Conservation (phyloP, 306 rosid species). For the Geum urbanum region DNA sequence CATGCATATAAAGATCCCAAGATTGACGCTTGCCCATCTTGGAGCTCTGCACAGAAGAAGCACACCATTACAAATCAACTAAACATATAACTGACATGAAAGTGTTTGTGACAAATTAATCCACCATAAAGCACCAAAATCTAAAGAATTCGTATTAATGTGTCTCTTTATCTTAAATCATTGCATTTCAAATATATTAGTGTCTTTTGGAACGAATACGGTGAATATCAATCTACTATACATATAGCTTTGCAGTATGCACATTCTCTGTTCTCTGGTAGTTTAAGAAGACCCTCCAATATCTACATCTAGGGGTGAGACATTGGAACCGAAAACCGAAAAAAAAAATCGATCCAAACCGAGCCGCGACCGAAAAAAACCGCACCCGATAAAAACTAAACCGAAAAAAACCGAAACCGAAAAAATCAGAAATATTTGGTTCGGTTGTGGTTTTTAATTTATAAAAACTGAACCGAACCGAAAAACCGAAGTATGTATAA, state of each 20-base stretch:
- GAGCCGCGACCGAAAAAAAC: no score
- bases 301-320: no score
- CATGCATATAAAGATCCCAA: conserved; percentile 92
- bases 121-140: conserved; percentile 2
- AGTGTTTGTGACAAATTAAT: neutral
- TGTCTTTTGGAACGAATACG: neutral
- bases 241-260: conserved; percentile 92
- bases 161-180: neutral
- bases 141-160: no score
- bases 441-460: no score
- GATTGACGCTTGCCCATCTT: conserved; percentile 92
- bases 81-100: neutral
- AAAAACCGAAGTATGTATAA: no score
- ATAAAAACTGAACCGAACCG: no score
- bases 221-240: conserved; percentile 16
- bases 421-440: no score
- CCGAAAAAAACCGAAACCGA: no score
- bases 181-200: neutral
- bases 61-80: neutral
- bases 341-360: no score
- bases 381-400: no score
- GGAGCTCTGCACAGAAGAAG: conserved; percentile 60
- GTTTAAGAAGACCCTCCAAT: conserved; percentile 85
- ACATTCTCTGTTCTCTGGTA: conserved; percentile 82
- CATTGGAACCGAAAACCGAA: no score